Evolutionary conservation across 306 rosid genomes (phyloP).

Genomic region (Vigna trinervia): DNA sequence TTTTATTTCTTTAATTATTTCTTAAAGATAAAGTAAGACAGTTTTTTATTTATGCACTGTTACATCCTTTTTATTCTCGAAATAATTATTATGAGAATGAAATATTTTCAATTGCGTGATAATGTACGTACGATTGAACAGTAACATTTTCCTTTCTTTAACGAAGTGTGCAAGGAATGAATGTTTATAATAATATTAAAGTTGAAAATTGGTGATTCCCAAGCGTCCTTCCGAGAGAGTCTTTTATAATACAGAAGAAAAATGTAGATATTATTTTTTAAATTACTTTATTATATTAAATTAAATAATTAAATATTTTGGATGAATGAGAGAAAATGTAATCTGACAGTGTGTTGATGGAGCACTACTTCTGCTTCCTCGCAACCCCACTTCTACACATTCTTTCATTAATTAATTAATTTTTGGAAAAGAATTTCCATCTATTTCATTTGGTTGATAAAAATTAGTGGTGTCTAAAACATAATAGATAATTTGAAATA

Average conservation of each 20-base stretch:
- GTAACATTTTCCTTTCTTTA: background rate
- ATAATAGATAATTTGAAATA: too few species aligned
- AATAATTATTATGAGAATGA: constrained; percentile 8
- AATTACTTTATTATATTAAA: too few species aligned
- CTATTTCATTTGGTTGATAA: too few species aligned
- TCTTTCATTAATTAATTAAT: constrained; percentile 4
- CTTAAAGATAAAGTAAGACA: background rate
- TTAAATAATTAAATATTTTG: too few species aligned
- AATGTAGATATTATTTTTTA: too few species aligned
- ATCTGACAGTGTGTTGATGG: constrained; percentile 44
- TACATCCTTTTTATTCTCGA: background rate
- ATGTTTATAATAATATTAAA: background rate
- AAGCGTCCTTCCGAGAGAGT: background rate
- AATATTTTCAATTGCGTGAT: constrained; percentile 21
- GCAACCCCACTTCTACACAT: background rate
- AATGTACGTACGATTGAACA: constrained; percentile 13
- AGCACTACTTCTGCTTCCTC: constrained; percentile 19
- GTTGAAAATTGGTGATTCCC: constrained; percentile 9
- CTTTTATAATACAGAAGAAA: too few species aligned
- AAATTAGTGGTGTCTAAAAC: too few species aligned
- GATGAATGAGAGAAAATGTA: background rate
- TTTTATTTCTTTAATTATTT: too few species aligned
- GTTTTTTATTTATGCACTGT: background rate
- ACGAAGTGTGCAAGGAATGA: constrained; percentile 11
- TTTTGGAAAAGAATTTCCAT: too few species aligned